These are phyloP conservation scores for Imleria badia DNA, from an alignment of 768 basidiomycete genomes.

Conservation along the genomic window DNA sequence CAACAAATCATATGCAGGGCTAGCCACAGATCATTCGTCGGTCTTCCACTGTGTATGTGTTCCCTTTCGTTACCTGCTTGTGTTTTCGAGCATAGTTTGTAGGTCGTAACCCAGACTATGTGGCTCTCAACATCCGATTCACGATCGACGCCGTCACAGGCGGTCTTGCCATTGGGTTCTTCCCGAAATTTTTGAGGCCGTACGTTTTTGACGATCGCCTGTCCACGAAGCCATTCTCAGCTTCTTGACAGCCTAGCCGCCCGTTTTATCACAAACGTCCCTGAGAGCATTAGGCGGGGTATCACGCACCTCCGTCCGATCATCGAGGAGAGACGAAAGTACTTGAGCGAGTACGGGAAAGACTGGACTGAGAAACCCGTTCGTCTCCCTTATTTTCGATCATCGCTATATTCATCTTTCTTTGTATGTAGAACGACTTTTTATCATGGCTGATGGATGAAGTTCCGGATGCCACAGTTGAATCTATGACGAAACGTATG, in stretches of 20 bases:
- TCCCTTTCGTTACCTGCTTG: neutral
- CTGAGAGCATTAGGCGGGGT: neutral
- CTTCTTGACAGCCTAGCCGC: constrained; percentile 18
- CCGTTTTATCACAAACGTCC: constrained; percentile 8
- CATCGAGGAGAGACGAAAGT: constrained; percentile 28
- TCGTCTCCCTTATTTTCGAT: constrained; percentile 1
- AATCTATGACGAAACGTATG: constrained; percentile 10
- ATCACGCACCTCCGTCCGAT: constrained; percentile 25
- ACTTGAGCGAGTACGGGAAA: constrained; percentile 21
- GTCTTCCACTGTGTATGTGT: constrained; percentile 42
- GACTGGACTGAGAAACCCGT: constrained; percentile 39
- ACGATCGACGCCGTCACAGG: constrained; percentile 26
- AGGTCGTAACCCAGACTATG: too few relatives aligned
- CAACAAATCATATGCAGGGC: constrained; percentile 39
- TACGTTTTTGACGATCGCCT: constrained; percentile 9
- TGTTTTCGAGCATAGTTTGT: too few relatives aligned
- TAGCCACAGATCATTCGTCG: constrained; percentile 50
- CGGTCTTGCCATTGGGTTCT: constrained; percentile 20
- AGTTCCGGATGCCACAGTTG: neutral
- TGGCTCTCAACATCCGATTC: constrained; percentile 28
- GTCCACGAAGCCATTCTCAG: too few relatives aligned
- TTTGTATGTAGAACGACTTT: constrained; percentile 33
- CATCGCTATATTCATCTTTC: neutral
- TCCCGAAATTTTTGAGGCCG: constrained; percentile 36
- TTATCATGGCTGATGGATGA: constrained; percentile 11